Percentiles rank a stretch among this genome's conserved stretches.
These are phyloP conservation scores for Paraphoma sp. DNA, from an alignment of 2,329 filamentous ascomycete genomes.

Conservation along the genomic window DNA sequence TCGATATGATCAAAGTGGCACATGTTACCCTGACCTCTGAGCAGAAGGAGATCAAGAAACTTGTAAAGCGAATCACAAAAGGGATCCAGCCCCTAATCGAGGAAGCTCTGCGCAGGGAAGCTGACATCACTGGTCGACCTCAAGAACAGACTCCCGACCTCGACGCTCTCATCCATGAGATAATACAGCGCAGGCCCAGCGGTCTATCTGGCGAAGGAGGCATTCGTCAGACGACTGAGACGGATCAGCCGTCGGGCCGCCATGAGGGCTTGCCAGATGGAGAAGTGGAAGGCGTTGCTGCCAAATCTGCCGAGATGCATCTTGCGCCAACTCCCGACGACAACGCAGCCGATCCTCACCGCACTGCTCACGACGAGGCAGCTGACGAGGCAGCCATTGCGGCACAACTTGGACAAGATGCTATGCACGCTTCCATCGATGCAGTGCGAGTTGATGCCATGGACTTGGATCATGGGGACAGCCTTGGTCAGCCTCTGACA, in stretches of 20 bases:
- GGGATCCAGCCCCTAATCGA: conserved; percentile 80
- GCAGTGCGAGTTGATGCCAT: conserved; percentile 23
- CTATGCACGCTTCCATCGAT: conserved; percentile 25
- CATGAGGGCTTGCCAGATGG: conserved; percentile 19
- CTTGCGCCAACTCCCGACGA: conserved; percentile 47
- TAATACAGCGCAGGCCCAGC: conserved; percentile 61
- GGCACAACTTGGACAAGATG: conserved; percentile 41
- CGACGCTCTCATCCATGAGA: conserved; percentile 73
- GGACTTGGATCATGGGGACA: conserved; percentile 25
- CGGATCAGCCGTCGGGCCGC: conserved; percentile 13
- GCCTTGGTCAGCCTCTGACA: conserved; percentile 61
- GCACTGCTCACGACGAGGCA: conserved; percentile 37
- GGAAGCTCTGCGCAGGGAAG: conserved; percentile 77
- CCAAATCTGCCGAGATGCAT: conserved; percentile 29
- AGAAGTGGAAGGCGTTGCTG: conserved; percentile 14
- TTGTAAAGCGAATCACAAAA: conserved; percentile 91
- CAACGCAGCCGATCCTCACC: conserved; percentile 35
- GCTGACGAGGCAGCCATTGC: conserved; percentile 46
- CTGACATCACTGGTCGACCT: conserved; percentile 76
- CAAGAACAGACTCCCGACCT: conserved; percentile 77
- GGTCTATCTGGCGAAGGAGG: conserved; percentile 28
- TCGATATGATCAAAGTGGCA: conserved; percentile 50
- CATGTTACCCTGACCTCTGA: conserved; percentile 61
- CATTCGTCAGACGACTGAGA: conserved; percentile 31
- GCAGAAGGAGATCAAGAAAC: conserved; percentile 78